These are phyloP conservation scores for Colletotrichum tanaceti DNA, from an alignment of 2,329 filamentous ascomycete species.

Conservation along the genomic window DNA sequence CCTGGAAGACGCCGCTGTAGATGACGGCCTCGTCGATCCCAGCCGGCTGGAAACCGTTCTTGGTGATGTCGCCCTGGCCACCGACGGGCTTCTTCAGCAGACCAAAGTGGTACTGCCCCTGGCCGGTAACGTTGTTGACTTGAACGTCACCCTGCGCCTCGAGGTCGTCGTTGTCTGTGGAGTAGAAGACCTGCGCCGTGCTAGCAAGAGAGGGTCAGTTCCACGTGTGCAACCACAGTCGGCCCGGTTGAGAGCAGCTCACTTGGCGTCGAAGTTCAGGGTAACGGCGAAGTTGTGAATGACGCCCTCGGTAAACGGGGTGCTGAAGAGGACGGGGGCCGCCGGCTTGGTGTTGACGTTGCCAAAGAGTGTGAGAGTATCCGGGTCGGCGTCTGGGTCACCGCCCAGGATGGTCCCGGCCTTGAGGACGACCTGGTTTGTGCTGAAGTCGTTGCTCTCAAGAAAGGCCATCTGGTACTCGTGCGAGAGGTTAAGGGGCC, in stretches of 20 bases:
- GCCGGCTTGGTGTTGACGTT: slow-evolving; percentile 55
- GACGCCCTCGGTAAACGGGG: slow-evolving; percentile 59
- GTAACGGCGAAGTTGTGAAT: slow-evolving; percentile 73
- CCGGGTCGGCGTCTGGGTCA: slow-evolving; percentile 47
- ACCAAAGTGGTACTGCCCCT: slow-evolving; percentile 72
- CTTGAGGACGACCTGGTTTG: slow-evolving; percentile 66
- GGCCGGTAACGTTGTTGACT: slow-evolving; percentile 64
- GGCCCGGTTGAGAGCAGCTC: slow-evolving; percentile 43
- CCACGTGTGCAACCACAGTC: background rate
- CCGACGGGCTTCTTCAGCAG: slow-evolving; percentile 69
- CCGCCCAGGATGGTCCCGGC: slow-evolving; percentile 63
- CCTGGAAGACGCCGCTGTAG: slow-evolving; percentile 64
- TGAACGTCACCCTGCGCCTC: slow-evolving; percentile 58
- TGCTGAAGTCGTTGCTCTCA: slow-evolving; percentile 58
- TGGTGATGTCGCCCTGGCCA: slow-evolving; percentile 56
- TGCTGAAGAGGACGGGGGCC: slow-evolving; percentile 60
- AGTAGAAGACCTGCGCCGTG: slow-evolving; percentile 69
- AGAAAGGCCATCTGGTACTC: slow-evolving; percentile 69
- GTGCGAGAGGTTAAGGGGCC: slow-evolving; percentile 68
- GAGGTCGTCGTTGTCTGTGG: slow-evolving; percentile 58
- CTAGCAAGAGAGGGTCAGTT: slow-evolving; percentile 48
- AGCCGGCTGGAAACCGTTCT: slow-evolving; percentile 60
- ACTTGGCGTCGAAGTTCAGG: slow-evolving; percentile 68
- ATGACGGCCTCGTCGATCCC: slow-evolving; percentile 65
- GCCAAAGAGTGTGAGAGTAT: slow-evolving; percentile 59